Evolutionary conservation across 2,329 filamentous ascomycete species (phyloP).

Genomic region (Parastagonospora nodorum): DNA sequence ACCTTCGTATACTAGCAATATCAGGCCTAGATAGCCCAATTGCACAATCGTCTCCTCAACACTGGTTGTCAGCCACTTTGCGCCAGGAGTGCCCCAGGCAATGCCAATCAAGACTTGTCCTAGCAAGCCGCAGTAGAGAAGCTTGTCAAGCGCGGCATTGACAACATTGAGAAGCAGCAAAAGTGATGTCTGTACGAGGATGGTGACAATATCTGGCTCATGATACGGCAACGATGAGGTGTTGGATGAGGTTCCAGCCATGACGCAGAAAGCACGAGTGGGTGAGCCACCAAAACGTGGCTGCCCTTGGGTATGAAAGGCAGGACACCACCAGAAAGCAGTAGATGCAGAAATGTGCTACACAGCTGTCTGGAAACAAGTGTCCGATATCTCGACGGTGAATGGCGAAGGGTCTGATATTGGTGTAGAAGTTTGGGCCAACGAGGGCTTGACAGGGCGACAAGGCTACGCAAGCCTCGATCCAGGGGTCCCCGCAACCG

Average conservation of each 20-base stretch:
- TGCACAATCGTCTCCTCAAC: slow-evolving; percentile 64
- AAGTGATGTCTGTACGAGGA: slow-evolving; percentile 67
- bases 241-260: slow-evolving; percentile 26
- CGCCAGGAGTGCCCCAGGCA: slow-evolving; percentile 70
- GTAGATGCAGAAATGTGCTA: background rate
- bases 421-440: slow-evolving; percentile 6
- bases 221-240: slow-evolving; percentile 59
- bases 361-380: background rate
- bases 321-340: background rate
- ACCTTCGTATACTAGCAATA: slow-evolving; percentile 75
- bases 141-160: slow-evolving; percentile 62
- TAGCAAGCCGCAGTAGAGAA: slow-evolving; percentile 72
- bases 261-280: slow-evolving; percentile 27
- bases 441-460: slow-evolving; percentile 13
- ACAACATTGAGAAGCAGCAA: slow-evolving; percentile 65
- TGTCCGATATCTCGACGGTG: slow-evolving; percentile 1
- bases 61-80: slow-evolving; percentile 60
- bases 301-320: background rate
- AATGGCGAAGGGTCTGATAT: slow-evolving; percentile 11
- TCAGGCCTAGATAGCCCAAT: slow-evolving; percentile 74
- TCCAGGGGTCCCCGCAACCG: slow-evolving; percentile 29
- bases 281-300: slow-evolving; percentile 4
- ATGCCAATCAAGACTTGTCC: slow-evolving; percentile 75
- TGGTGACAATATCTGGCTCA: slow-evolving; percentile 63
- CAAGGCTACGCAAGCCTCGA: slow-evolving; percentile 10